Evolutionary conservation across 352 stramenopile species (phyloP).

Genomic region (Thraustotheca clavata): DNA sequence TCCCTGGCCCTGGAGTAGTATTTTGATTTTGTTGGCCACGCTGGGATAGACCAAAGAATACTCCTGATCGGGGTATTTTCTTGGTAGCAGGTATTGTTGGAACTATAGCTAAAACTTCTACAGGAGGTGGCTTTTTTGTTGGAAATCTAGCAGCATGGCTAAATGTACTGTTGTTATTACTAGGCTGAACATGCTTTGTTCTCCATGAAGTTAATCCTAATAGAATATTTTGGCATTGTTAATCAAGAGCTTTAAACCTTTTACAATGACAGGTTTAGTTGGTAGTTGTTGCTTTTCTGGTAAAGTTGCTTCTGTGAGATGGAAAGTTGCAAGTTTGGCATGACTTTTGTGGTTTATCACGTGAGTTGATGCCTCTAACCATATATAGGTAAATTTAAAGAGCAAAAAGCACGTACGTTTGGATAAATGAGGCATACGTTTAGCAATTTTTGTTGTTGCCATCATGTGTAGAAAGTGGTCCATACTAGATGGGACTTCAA

Average conservation of each 20-base stretch:
- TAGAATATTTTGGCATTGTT: background rate
- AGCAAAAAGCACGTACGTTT: background rate
- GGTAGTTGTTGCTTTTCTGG: background rate
- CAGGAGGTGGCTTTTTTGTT: background rate
- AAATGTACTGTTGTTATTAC: background rate
- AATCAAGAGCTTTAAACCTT: background rate
- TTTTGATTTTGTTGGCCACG: background rate
- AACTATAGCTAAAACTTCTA: background rate
- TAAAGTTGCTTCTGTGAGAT: background rate
- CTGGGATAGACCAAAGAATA: background rate
- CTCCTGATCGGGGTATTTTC: background rate
- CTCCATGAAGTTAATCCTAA: background rate
- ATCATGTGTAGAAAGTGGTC: conserved; percentile 15
- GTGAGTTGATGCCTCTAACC: background rate
- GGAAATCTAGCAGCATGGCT: background rate
- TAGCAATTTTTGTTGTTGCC: conserved; percentile 12
- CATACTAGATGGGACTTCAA: conserved; percentile 5
- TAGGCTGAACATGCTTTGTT: background rate
- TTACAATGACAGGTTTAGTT: background rate
- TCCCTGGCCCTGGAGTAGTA: conserved; percentile 9
- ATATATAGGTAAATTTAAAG: background rate
- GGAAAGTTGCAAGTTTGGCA: background rate
- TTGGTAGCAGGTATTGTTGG: background rate
- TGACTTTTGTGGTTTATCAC: background rate
- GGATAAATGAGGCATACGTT: background rate